Base-by-base conservation (phyloP, 805 yeast species). In the Candida ipomoeae region DNA sequence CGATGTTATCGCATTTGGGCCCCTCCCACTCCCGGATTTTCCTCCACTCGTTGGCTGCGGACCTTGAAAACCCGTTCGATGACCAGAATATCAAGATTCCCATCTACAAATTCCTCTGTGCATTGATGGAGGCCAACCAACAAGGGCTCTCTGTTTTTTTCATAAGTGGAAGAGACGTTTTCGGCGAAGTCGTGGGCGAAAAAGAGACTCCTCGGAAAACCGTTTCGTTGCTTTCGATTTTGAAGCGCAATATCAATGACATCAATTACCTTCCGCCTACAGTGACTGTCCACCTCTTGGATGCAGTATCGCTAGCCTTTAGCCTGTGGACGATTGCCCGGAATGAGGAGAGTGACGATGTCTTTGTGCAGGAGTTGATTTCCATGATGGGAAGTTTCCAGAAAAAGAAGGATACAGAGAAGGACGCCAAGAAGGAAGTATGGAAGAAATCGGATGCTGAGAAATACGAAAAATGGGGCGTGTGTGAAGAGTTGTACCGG, bases 1-100 rank as follows among this genome's bases (percentile, higher is more conserved):
- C 96, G 0, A 68, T 92, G 44, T 71, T 92, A 37, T 87, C 97
- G 0, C 89, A 89, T 62, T 68, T 92, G 48, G 94, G 96, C 3
- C 72, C 78, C n/a, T 72, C 75, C 17, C 77, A 80, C 55, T 79
- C 96, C 0, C 77, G 75, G 26, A 66, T 80, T 3, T 72, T 92
- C 29, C 69, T 88, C 8, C 71, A 75, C n/a, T 76, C 85, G 1
- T 64, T 92, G 29, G 77, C 82, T 0, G 55, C 74, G 0, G 90
- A 88, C 56, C 70, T 90, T 58, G 76, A 78, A 29, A 80, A 79
- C 54, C 71, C 80, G 0, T 71, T 82, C 54, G 82, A 79, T 48
- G 80, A 78, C 55, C 75, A 74, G 51, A 64, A 65, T n/a, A 67
- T 83, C 42, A 79, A 81, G 52, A 76, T 81, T 32, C 69, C 78